These are phyloP conservation scores for Butyriboletus loyo DNA, from an alignment of 768 basidiomycete genomes.

Conservation along the genomic window DNA sequence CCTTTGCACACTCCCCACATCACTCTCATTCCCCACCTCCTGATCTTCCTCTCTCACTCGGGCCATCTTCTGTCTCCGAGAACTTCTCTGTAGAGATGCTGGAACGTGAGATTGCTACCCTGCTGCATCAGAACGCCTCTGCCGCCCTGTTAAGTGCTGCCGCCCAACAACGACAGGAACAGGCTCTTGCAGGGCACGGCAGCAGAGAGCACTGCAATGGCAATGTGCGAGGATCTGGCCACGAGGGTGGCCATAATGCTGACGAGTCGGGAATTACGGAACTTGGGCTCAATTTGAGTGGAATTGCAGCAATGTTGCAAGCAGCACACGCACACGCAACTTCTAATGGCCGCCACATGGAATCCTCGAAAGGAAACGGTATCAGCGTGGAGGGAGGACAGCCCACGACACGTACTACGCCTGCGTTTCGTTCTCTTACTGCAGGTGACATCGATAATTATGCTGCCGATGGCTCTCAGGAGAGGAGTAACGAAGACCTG, in stretches of 20 bases:
- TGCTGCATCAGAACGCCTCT: constrained; percentile 73
- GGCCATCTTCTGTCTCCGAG: constrained; percentile 40
- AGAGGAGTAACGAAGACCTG: constrained; percentile 46
- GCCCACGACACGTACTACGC: constrained; percentile 61
- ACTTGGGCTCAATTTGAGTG: constrained; percentile 56
- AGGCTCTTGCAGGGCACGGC: constrained; percentile 36
- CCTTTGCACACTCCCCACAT: constrained; percentile 20
- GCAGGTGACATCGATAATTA: constrained; percentile 38
- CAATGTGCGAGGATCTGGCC: constrained; percentile 10
- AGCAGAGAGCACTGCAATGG: constrained; percentile 27
- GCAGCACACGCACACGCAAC: constrained; percentile 66
- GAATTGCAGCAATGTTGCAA: constrained; percentile 76
- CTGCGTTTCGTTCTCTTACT: constrained; percentile 77
- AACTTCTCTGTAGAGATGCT: constrained; percentile 68
- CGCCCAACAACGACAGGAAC: constrained; percentile 62
- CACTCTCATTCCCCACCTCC: constrained; percentile 16
- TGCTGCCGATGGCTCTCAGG: constrained; percentile 17
- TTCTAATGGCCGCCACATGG: constrained; percentile 45
- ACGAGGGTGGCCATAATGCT: constrained; percentile 12
- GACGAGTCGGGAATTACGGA: constrained; percentile 27
- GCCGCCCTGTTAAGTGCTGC: constrained; percentile 63
- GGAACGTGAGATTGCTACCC: constrained; percentile 71
- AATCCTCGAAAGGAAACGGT: constrained; percentile 47
- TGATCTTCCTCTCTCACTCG: constrained; percentile 37
- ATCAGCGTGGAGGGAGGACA: constrained; percentile 46